Percentiles rank a stretch among this genome's conserved stretches.
These are phyloP conservation scores for Neopestalotiopsis sp. DNA, from an alignment of 2,329 filamentous ascomycete genomes.

Conservation along the genomic window DNA sequence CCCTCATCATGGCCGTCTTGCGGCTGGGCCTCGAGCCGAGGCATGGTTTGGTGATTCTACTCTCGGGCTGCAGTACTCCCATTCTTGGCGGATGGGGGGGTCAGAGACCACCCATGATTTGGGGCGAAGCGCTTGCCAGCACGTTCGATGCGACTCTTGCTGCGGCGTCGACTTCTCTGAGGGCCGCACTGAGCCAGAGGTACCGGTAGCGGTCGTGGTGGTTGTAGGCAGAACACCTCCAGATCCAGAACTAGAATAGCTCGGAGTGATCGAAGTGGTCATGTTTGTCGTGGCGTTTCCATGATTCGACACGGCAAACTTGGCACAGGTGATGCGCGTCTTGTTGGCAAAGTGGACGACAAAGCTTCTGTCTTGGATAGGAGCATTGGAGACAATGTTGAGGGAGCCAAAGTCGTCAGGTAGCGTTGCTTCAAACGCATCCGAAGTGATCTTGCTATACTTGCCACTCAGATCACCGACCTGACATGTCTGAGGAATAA, in stretches of 20 bases:
- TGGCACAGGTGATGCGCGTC: too few relatives aligned
- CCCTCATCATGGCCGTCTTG: too few relatives aligned
- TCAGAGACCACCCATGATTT: too few relatives aligned
- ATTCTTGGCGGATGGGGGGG: too few relatives aligned
- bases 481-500: constrained; percentile 69
- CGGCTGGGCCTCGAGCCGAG: too few relatives aligned
- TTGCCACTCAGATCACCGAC: constrained; percentile 81
- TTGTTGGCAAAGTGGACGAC: too few relatives aligned
- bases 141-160: too few relatives aligned
- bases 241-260: constrained; percentile 17
- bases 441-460: constrained; percentile 63
- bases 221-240: constrained; percentile 4
- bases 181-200: background rate
- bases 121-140: too few relatives aligned
- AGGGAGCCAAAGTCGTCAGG: constrained; percentile 64
- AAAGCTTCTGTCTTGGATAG: constrained; percentile 69
- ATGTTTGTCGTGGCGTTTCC: constrained; percentile 22
- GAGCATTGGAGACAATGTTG: constrained; percentile 53
- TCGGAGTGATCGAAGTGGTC: background rate
- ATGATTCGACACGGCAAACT: constrained; percentile 50
- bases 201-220: background rate
- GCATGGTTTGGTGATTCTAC: too few relatives aligned
- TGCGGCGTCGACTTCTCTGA: too few relatives aligned
- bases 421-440: constrained; percentile 57
- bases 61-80: too few relatives aligned